Evolutionary conservation across 768 basidiomycete species (phyloP).

Genomic region (Lentinus tigrinus): DNA sequence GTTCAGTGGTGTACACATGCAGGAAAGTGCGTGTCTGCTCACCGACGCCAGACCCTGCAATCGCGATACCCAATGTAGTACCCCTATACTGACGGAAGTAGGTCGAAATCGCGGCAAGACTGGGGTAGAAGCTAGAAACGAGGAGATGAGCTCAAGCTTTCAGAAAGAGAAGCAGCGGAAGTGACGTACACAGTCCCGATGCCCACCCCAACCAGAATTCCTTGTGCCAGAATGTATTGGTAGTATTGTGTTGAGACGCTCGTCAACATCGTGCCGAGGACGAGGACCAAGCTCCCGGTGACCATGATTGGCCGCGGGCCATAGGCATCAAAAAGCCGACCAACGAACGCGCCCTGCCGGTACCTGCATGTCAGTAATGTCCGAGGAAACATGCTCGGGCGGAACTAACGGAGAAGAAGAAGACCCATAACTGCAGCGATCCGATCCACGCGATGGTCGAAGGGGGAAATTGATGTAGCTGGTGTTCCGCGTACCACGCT

Average conservation of each 20-base stretch:
- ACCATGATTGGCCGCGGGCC: slow-evolving; percentile 56
- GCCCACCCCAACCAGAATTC: slow-evolving; percentile 61
- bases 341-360: slow-evolving; percentile 58
- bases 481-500: slow-evolving; percentile 62
- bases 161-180: background rate
- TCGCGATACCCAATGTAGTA: slow-evolving; percentile 68
- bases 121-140: slow-evolving; percentile 59
- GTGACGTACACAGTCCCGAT: slow-evolving; percentile 58
- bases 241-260: slow-evolving; percentile 57
- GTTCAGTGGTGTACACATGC: background rate
- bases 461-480: slow-evolving; percentile 47
- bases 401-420: slow-evolving; percentile 62
- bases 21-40: slow-evolving; percentile 19
- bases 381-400: background rate
- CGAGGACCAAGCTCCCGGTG: slow-evolving; percentile 46
- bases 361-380: background rate
- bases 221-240: slow-evolving; percentile 62
- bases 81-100: slow-evolving; percentile 63
- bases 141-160: slow-evolving; percentile 8
- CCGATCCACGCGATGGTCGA: slow-evolving; percentile 71
- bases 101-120: slow-evolving; percentile 63
- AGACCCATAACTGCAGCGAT: slow-evolving; percentile 64
- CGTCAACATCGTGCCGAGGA: slow-evolving; percentile 54
- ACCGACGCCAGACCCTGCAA: slow-evolving; percentile 67
- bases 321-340: slow-evolving; percentile 57